A percentile compares a stretch with the other conserved stretches of the same genome.
Evolutionary conservation across 2,329 filamentous ascomycete species (phyloP).

Genomic region (Curvularia verruculosa): DNA sequence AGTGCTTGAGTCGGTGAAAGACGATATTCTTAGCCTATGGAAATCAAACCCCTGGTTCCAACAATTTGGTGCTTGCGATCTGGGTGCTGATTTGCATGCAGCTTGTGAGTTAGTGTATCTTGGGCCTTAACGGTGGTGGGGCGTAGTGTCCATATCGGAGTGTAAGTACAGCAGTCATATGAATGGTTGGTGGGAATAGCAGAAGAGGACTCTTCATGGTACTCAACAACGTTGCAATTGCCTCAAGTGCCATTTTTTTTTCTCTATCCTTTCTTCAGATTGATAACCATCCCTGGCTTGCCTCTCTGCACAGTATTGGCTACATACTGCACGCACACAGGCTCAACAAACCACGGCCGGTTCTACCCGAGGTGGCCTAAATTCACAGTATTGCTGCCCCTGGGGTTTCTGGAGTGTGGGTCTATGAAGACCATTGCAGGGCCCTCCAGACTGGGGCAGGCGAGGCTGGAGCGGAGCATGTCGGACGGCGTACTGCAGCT

Average conservation of each 20-base stretch:
- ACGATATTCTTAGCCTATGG: background rate
- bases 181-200: background rate
- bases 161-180: background rate
- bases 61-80: background rate
- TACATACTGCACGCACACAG: background rate
- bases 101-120: background rate
- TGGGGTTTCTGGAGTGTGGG: conserved; percentile 3
- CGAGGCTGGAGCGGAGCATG: conserved; percentile 7
- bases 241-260: background rate
- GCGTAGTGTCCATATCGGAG: background rate
- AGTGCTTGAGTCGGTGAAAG: background rate
- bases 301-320: background rate
- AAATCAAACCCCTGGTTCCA: background rate
- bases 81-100: background rate
- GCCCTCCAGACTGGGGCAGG: conserved; percentile 6
- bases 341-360: background rate
- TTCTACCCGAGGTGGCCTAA: conserved; percentile 4
- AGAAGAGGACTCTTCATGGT: background rate
- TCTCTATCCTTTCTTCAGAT: background rate
- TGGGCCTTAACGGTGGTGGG: conserved; percentile 1
- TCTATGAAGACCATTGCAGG: conserved; percentile 1
- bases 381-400: background rate
- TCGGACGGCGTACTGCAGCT: conserved; percentile 16
- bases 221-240: background rate
- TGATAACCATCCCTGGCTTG: background rate